Conservation (phyloP, 2,329 filamentous ascomycete genomes). For the Beauveria sp. region DNA sequence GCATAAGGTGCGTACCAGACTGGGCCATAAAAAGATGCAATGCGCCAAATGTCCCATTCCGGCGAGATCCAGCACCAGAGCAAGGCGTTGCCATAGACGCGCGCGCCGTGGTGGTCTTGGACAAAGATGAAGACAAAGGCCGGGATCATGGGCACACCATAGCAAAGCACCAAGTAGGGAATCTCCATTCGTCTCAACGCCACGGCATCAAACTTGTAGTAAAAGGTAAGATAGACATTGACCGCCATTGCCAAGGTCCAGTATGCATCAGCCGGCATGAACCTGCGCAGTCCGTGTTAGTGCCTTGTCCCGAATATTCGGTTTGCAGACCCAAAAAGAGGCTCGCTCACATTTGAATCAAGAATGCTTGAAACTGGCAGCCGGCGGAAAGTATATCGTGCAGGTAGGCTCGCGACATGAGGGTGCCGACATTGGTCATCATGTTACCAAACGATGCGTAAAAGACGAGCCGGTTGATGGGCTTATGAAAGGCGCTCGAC, state of each 20-base stretch:
- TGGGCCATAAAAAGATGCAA: conserved; percentile 67
- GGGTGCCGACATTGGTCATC: conserved; percentile 66
- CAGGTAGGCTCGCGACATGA: conserved; percentile 61
- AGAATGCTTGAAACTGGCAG: conserved; percentile 67
- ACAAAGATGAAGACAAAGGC: conserved; percentile 63
- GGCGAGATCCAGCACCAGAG: conserved; percentile 74
- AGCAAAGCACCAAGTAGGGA: conserved; percentile 62
- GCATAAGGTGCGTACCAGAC: conserved; percentile 46
- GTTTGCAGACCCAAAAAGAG: not conserved
- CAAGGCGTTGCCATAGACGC: conserved; percentile 66
- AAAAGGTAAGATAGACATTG: conserved; percentile 79
- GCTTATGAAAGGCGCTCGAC: conserved; percentile 69
- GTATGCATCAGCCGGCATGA: conserved; percentile 67
- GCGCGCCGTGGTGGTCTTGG: conserved; percentile 38
- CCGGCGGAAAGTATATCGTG: conserved; percentile 37
- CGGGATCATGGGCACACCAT: conserved; percentile 64
- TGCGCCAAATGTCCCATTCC: conserved; percentile 63
- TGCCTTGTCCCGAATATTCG: not conserved
- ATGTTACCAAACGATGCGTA: conserved; percentile 79
- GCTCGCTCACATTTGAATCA: conserved; percentile 69
- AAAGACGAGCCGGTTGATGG: conserved; percentile 81
- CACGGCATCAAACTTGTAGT: conserved; percentile 60
- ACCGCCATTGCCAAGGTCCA: conserved; percentile 78
- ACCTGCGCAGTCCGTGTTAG: conserved; percentile 43
- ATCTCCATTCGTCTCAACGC: conserved; percentile 61